Conservation (phyloP, 1,139 yeast species). For the Saccharomyces hybrid region DNA sequence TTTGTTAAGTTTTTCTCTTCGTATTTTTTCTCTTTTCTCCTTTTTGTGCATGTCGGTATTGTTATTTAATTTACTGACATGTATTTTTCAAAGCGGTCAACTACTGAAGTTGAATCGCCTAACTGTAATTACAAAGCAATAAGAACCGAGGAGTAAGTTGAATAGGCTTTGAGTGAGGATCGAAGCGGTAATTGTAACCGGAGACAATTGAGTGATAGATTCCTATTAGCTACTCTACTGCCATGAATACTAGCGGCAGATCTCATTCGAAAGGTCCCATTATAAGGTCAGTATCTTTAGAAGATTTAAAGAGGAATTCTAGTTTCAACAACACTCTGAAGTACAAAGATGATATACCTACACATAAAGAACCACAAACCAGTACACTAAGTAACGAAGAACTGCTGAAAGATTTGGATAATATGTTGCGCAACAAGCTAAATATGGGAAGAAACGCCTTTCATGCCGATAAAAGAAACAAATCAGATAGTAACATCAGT, state of each 20-base stretch:
- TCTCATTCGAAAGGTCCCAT: background rate
- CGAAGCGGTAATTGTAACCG: background rate
- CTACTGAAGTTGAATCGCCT: background rate
- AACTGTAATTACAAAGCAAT: background rate
- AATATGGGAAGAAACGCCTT: conserved; percentile 9
- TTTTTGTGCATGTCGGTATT: background rate
- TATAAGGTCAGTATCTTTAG: background rate
- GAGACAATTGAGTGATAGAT: background rate
- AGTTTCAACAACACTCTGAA: background rate
- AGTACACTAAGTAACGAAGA: background rate
- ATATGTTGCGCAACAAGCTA: conserved; percentile 19
- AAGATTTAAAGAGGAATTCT: background rate
- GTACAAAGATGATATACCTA: background rate
- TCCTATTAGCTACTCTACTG: background rate
- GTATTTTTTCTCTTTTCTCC: background rate
- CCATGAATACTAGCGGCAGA: background rate
- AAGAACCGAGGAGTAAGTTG: background rate
- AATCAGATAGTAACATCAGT: conserved; percentile 6
- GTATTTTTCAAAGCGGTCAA: background rate
- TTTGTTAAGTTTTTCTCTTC: background rate
- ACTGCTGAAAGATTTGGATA: conserved; percentile 17
- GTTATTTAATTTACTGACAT: background rate
- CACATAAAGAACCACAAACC: background rate
- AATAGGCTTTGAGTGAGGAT: background rate
- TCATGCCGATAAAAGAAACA: conserved; percentile 8